Percentiles rank a stretch among this genome's conserved stretches.
Evolutionary conservation across 208 protist species (phyloP).

Genomic region (Acanthamoeba triangularis): DNA sequence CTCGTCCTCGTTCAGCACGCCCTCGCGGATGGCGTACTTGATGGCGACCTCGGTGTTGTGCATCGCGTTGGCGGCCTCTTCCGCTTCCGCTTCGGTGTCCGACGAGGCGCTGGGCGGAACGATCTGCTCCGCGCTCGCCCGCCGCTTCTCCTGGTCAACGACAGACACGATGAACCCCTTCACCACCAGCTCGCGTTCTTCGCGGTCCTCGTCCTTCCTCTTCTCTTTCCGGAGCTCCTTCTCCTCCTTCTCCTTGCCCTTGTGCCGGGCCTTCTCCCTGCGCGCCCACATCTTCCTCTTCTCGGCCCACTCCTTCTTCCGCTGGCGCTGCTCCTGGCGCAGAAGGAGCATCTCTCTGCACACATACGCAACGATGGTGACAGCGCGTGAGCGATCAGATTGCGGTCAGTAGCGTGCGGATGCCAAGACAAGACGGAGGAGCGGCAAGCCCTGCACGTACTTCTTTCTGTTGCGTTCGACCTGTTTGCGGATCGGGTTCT

Average conservation of each 20-base stretch:
- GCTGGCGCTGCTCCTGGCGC: not conserved
- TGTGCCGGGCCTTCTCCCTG: not conserved
- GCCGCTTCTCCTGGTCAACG: not conserved
- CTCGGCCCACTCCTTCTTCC: slow-evolving; percentile 63
- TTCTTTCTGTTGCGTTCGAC: slow-evolving; percentile 54
- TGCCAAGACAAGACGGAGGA: not conserved
- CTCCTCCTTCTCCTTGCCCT: not conserved
- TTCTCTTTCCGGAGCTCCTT: not conserved
- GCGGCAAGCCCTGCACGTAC: not conserved
- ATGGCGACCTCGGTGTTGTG: not conserved
- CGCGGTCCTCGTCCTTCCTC: not conserved
- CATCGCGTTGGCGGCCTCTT: not conserved
- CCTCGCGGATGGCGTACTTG: slow-evolving; percentile 27
- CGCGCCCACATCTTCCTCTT: slow-evolving; percentile 35
- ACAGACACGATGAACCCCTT: not conserved
- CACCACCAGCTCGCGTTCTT: not conserved
- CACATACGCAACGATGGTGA: not conserved
- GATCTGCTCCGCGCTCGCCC: not conserved
- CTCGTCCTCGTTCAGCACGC: not conserved
- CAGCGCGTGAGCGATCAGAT: not conserved
- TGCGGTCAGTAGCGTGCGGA: too few relatives aligned
- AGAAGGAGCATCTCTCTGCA: slow-evolving; percentile 17
- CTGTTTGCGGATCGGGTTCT: slow-evolving; percentile 64
- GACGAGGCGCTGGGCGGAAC: not conserved
- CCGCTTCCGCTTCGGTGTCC: not conserved